Evolutionary conservation across 208 protist genomes (phyloP), one percentile per base, ranked within the genome.

Genomic region (Acanthamoeba lugdunensis): DNA sequence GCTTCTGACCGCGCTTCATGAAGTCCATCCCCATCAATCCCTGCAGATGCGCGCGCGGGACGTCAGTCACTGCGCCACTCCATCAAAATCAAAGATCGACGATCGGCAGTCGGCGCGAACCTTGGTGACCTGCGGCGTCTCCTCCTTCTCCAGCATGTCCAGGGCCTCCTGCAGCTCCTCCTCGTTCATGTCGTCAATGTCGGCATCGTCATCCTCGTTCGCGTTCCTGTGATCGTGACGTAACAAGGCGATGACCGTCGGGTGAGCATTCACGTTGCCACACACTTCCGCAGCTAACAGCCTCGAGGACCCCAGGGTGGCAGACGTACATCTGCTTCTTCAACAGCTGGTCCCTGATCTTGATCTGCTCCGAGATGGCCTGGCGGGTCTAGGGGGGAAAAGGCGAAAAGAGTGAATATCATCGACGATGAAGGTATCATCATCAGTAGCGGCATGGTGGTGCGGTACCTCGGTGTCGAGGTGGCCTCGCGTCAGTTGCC

Each of bases 21-120:
- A 93, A 93, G 3, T 84, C 69, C 90, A 93, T 93, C 0, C 30
- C 63, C 90, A 93, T 93, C 90, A 93, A 13, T 3, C 90, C 90
- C 90, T 93, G 71, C 16, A 28, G 1, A 52, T 48, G 37, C 4
- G 45, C 37, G 37, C 37, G 45, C 2, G 41, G 41, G 41, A 45
- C 45, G 45, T 48, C 45, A 48, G 45, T 58, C 6, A 21, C 7
- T 8, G 1, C 11, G 54, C 54, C 54, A 58, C 11, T 18, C 16
- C 50, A 63, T 33, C 30, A 50, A 41, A 28, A 48, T 79, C 37
- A 8, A 33, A 33, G 37, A 21, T 25, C 25, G 67, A n/a, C 33
- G 69, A 6, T 11, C 37, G 30, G n/a, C 33, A 30, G 69, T 77
- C 11, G 69, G 69, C 11, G 16, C 79, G 79, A 54, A 87, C 79